phyloP scores from a whole-genome alignment of 1,139 yeast species.

The Zygosaccharomyces pseudobailii region DNA sequence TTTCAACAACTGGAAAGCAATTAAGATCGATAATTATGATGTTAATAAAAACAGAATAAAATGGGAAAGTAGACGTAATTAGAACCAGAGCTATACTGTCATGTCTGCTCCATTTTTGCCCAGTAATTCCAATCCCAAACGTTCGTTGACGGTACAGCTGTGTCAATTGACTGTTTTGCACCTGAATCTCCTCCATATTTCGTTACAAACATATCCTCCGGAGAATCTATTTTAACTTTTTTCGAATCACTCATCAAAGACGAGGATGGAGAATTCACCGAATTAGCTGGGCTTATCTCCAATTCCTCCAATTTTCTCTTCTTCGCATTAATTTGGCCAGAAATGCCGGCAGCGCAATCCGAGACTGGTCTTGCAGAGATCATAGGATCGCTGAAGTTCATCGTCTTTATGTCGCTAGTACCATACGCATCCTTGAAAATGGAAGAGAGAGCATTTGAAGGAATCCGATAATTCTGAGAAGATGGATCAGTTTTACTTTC shows the following conservation, averaged over 20 bases:
- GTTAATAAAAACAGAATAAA: neutral
- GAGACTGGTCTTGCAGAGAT: constrained; percentile 5
- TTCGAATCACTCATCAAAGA: constrained; percentile 33
- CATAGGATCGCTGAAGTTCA: constrained; percentile 10
- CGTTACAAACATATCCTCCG: constrained; percentile 29
- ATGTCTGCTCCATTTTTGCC: constrained; percentile 15
- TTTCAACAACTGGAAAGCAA: neutral
- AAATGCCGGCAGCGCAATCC: constrained; percentile 3
- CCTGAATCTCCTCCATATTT: constrained; percentile 12
- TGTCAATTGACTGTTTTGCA: constrained; percentile 2
- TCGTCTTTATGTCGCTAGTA: constrained; percentile 14
- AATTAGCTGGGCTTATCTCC: constrained; percentile 28
- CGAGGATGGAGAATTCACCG: constrained; percentile 25
- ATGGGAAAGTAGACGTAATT: neutral
- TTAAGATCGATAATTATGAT: too few species aligned
- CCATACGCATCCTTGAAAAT: constrained; percentile 21
- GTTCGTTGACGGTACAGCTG: constrained; percentile 10
- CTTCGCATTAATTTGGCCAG: constrained; percentile 11
- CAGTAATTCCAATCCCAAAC: constrained; percentile 35
- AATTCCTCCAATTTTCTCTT: constrained; percentile 29
- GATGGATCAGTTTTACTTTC: constrained; percentile 23
- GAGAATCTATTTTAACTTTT: constrained; percentile 33
- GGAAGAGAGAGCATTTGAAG: constrained; percentile 16
- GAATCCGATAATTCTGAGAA: constrained; percentile 14
- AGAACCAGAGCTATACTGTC: neutral